A percentile compares a stretch with the other conserved stretches of the same genome.
Evolutionary conservation across 345 rosid genomes (phyloP).

Genomic region (Rhodamnia argentea): DNA sequence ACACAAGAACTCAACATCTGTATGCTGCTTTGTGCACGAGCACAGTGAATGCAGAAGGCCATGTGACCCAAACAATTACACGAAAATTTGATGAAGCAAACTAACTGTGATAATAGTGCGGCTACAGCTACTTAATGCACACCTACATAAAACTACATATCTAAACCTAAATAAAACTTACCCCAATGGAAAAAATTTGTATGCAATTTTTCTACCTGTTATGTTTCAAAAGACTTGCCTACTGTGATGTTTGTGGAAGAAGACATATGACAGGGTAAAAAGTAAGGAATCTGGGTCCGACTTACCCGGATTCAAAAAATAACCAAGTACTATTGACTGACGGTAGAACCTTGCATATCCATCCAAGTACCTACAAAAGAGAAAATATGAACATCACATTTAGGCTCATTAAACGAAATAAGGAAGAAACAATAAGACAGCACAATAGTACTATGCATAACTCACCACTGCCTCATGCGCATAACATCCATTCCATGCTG

Average conservation of each 20-base stretch:
- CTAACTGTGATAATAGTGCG: neutral
- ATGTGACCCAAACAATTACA: neutral
- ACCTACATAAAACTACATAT: neutral
- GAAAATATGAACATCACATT: neutral
- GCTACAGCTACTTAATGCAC: neutral
- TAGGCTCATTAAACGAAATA: neutral
- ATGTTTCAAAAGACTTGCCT: neutral
- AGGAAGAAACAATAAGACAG: neutral
- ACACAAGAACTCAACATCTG: neutral
- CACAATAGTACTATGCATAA: neutral
- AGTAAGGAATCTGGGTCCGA: neutral
- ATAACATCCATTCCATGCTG: conserved; percentile 81
- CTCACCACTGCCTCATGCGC: conserved; percentile 83
- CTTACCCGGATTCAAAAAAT: conserved; percentile 76
- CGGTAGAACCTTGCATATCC: conserved; percentile 67
- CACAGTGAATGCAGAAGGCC: neutral
- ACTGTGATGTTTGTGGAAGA: neutral
- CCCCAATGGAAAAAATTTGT: neutral
- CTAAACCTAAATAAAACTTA: neutral
- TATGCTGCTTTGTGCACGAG: neutral
- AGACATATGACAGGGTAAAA: neutral
- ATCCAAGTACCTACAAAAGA: conserved; percentile 65
- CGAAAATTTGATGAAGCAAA: neutral
- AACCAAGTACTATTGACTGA: conserved; percentile 66
- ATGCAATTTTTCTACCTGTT: neutral